Conservation (phyloP, 23 red algal species). For the Gracilaria caudata region DNA sequence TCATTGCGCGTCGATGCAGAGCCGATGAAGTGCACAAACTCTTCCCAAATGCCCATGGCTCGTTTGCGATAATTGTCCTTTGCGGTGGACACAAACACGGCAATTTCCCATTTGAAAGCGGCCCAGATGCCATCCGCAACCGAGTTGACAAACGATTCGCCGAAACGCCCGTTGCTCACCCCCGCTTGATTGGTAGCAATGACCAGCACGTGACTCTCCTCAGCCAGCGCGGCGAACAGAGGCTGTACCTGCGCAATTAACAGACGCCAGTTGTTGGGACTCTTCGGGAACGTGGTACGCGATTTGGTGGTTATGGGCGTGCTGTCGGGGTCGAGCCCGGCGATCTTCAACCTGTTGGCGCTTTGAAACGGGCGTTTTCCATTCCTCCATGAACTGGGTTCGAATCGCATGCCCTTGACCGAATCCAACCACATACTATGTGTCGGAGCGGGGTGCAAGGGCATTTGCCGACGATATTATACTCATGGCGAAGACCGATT, state of each 20-base stretch:
- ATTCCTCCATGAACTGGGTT: constrained; percentile 33
- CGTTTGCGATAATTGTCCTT: constrained; percentile 80
- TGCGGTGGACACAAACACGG: constrained; percentile 47
- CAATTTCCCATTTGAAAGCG: constrained; percentile 42
- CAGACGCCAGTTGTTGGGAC: constrained; percentile 44
- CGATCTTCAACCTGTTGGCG: constrained; percentile 40
- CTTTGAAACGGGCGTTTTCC: neutral
- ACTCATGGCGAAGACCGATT: too few species aligned
- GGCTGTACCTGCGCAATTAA: constrained; percentile 15
- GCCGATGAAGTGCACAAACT: constrained; percentile 23
- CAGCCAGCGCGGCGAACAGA: constrained; percentile 12
- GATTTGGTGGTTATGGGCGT: constrained; percentile 59
- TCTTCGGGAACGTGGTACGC: constrained; percentile 70
- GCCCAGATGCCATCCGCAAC: constrained; percentile 42
- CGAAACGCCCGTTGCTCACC: constrained; percentile 39
- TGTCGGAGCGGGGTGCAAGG: too few species aligned
- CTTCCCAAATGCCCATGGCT: constrained; percentile 73
- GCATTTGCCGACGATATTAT: too few species aligned
- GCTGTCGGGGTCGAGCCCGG: constrained; percentile 71
- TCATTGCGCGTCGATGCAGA: constrained; percentile 35
- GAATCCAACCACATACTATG: constrained; percentile 5
- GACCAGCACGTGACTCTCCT: constrained; percentile 49
- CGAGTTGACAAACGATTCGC: constrained; percentile 38
- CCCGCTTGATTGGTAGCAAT: constrained; percentile 83
- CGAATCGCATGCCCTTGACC: constrained; percentile 33